These are phyloP conservation scores for Phytophthora pini DNA, from an alignment of 352 stramenopile genomes.

Conservation along the genomic window DNA sequence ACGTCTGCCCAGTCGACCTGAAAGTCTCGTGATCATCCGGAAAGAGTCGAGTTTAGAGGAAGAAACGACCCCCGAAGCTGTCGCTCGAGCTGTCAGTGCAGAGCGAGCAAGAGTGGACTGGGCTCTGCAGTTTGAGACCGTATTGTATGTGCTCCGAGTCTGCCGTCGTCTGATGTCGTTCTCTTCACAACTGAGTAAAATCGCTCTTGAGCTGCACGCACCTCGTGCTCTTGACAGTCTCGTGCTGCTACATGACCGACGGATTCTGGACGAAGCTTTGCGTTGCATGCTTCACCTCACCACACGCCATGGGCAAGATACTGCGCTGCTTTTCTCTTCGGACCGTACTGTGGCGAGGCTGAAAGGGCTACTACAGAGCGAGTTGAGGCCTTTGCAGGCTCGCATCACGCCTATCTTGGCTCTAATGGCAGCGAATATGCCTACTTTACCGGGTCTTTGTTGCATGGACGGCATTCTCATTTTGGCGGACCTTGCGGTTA, in stretches of 20 bases:
- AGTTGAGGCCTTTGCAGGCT: constrained; percentile 41
- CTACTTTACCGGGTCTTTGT: constrained; percentile 55
- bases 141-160: constrained; percentile 50
- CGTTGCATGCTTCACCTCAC: constrained; percentile 42
- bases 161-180: constrained; percentile 55
- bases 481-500: constrained; percentile 39
- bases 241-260: constrained; percentile 51
- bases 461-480: constrained; percentile 49
- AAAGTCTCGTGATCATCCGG: constrained; percentile 34
- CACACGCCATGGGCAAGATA: constrained; percentile 25
- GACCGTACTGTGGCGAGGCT: constrained; percentile 35
- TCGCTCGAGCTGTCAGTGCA: background rate
- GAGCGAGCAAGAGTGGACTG: constrained; percentile 12
- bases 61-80: background rate
- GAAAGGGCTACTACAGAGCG: constrained; percentile 43
- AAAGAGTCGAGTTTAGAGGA: constrained; percentile 21
- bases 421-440: constrained; percentile 54
- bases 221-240: constrained; percentile 55
- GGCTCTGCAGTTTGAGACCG: constrained; percentile 31
- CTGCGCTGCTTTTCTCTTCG: constrained; percentile 40
- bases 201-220: constrained; percentile 44
- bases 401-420: constrained; percentile 56
- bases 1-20: constrained; percentile 35
- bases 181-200: constrained; percentile 41
- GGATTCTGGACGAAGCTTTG: constrained; percentile 39